A percentile compares a stretch with the other conserved stretches of the same genome.
phyloP scores from a whole-genome alignment of 768 basidiomycete species.

The Leccinum variicolor region DNA sequence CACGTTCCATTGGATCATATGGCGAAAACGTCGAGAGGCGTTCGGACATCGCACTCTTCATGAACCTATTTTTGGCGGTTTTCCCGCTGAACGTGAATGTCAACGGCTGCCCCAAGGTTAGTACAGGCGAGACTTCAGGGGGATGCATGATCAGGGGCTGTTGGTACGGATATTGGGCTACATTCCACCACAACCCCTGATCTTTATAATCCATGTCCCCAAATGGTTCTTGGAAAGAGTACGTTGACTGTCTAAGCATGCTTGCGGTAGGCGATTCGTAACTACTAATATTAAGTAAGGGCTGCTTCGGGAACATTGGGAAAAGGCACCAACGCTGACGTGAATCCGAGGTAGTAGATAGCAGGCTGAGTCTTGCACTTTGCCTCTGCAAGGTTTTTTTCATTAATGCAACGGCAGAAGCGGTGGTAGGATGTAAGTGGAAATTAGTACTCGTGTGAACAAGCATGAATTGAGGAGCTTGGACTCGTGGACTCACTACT shows the following conservation, averaged over 20 bases:
- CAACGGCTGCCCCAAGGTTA: slow-evolving; percentile 23
- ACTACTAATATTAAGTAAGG: slow-evolving; percentile 3
- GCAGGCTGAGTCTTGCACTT: background rate
- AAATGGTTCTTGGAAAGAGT: slow-evolving; percentile 12
- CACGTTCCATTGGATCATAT: slow-evolving; percentile 27
- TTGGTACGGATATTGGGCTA: slow-evolving; percentile 14
- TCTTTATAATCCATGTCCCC: slow-evolving; percentile 19
- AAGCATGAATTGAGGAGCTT: background rate
- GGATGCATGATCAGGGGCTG: slow-evolving; percentile 12
- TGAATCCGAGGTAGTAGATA: background rate
- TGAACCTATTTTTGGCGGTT: slow-evolving; percentile 28
- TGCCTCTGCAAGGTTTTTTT: background rate
- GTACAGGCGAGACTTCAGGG: slow-evolving; percentile 15
- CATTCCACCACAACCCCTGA: slow-evolving; percentile 2
- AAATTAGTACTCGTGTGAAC: background rate
- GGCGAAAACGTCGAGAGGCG: slow-evolving; percentile 33
- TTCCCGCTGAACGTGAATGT: slow-evolving; percentile 31
- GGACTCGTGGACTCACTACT: slow-evolving; percentile 15
- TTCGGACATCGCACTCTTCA: slow-evolving; percentile 36
- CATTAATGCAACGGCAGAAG: background rate
- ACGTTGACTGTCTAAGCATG: slow-evolving; percentile 14
- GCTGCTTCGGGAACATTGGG: background rate
- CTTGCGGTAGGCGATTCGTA: background rate
- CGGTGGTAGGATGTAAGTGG: background rate
- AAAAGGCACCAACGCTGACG: slow-evolving; percentile 4